phyloP scores from a whole-genome alignment of 495 filamentous ascomycete genomes.

The Evernia prunastri region DNA sequence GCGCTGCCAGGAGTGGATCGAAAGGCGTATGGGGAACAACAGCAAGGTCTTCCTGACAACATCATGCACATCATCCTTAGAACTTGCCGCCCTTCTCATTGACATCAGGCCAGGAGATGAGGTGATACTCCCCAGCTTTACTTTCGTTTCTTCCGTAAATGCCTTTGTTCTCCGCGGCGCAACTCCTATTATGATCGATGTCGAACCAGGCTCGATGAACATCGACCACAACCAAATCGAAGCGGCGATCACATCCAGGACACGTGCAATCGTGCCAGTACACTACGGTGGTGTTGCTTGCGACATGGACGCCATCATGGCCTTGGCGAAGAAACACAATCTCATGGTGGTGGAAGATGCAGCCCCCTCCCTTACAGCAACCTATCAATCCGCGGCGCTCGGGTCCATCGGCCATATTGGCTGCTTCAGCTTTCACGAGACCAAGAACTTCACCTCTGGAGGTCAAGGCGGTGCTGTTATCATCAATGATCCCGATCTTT shows the following conservation, averaged over 20 bases:
- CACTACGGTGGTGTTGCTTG: constrained; percentile 27
- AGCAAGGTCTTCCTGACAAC: constrained; percentile 21
- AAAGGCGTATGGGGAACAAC: constrained; percentile 16
- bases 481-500: constrained; percentile 21
- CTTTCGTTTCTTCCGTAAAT: constrained; percentile 26
- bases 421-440: constrained; percentile 30
- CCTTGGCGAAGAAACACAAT: constrained; percentile 19
- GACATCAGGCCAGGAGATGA: constrained; percentile 26
- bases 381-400: constrained; percentile 17
- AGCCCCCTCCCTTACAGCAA: constrained; percentile 19
- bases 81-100: constrained; percentile 21
- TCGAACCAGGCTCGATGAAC: constrained; percentile 22
- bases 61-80: constrained; percentile 25
- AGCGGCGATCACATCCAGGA: constrained; percentile 23
- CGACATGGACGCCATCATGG: constrained; percentile 28
- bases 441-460: constrained; percentile 28
- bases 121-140: constrained; percentile 27
- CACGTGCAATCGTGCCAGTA: constrained; percentile 26
- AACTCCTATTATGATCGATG: constrained; percentile 19
- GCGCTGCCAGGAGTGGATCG: constrained; percentile 25
- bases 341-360: constrained; percentile 27
- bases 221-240: constrained; percentile 23
- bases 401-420: constrained; percentile 25
- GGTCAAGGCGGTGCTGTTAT: constrained; percentile 25
- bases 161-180: constrained; percentile 25